Percentiles rank a stretch among this genome's conserved stretches.
These are phyloP conservation scores for Esteya vermicola DNA, from an alignment of 2,329 filamentous ascomycete genomes.

Conservation along the genomic window DNA sequence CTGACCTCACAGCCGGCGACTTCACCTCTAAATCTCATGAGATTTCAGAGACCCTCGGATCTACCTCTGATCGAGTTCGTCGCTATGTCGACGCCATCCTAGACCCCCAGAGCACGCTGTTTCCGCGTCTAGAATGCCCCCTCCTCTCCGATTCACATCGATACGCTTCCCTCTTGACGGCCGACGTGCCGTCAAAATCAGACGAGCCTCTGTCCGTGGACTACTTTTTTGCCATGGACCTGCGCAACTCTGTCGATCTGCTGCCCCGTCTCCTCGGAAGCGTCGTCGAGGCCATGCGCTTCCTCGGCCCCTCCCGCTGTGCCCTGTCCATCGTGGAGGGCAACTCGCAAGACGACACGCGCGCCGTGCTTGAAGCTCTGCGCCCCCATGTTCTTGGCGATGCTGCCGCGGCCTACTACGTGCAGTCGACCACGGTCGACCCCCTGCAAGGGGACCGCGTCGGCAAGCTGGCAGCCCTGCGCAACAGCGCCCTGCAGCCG, in stretches of 20 bases:
- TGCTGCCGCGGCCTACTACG: slow-evolving; percentile 25
- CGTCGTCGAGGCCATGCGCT: slow-evolving; percentile 20
- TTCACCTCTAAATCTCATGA: background rate
- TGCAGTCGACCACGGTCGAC: slow-evolving; percentile 27
- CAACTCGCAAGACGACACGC: slow-evolving; percentile 38
- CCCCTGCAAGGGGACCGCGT: slow-evolving; percentile 36
- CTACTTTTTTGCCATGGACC: slow-evolving; percentile 39
- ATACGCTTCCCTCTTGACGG: slow-evolving; percentile 8
- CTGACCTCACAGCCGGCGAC: background rate
- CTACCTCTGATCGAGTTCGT: background rate
- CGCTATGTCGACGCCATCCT: slow-evolving; percentile 9
- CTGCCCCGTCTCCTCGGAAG: slow-evolving; percentile 37
- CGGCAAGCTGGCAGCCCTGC: slow-evolving; percentile 56
- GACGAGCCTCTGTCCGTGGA: slow-evolving; percentile 1
- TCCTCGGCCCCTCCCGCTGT: slow-evolving; percentile 31
- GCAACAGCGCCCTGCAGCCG: slow-evolving; percentile 54
- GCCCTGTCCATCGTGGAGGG: slow-evolving; percentile 42
- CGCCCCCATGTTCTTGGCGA: slow-evolving; percentile 22
- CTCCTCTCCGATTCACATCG: background rate
- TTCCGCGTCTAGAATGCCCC: slow-evolving; percentile 9
- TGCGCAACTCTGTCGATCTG: slow-evolving; percentile 27
- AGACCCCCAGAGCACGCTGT: slow-evolving; percentile 1
- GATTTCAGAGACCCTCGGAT: no score
- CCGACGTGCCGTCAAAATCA: no score
- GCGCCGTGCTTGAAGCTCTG: slow-evolving; percentile 30